Base-by-base conservation (phyloP, 2,329 filamentous ascomycete species). In the Penicillium sp. region DNA sequence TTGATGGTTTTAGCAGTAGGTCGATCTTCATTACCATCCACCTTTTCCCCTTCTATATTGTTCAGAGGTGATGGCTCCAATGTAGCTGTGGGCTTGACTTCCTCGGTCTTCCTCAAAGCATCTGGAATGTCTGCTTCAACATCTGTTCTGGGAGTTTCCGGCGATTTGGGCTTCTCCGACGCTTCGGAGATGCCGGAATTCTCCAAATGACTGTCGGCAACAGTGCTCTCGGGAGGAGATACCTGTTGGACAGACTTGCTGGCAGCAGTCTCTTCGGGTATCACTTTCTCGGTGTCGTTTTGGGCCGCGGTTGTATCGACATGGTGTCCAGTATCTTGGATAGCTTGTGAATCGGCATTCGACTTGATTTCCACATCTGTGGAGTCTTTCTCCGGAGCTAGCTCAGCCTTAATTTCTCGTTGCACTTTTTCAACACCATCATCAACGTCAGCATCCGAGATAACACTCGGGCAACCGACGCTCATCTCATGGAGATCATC, bases 401-500 rank as follows among this genome's bases (percentile, higher is more conserved):
- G 7, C 54, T 52, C 48, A 3, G 49, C 21, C 6, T 15, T 45
- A 2, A 27, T 33, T 27, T 53, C 54, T 21, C 31, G 27, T n/a
- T 29, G 27, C 6, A 43, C 27, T 9, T 36, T 11, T 29, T 55
- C 25, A 13, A 27, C 31, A 11, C 34, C 50, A 13, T 33, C 43
- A 4, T 49, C 45, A 33, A 40, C 33, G 8, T 58, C 54, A 2
- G 57, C 36, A 15, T 58, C 56, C 4, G 57, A 56, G 23, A 50
- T 31, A 16, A 65, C 40, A 39, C 59, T 68, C 5, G 60, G 55
- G 13, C 59, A 58, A 9, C 63, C 60, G 10, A 65, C 65, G 19
- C 54, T 57, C 25, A 61, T 39, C 10, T 61, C 63, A 36, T 57
- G 60, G 19, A 61, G 54, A 36, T 70, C 67, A 48, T 74, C 70